phyloP scores from a whole-genome alignment of 306 rosid species.

The Coriaria nepalensis region DNA sequence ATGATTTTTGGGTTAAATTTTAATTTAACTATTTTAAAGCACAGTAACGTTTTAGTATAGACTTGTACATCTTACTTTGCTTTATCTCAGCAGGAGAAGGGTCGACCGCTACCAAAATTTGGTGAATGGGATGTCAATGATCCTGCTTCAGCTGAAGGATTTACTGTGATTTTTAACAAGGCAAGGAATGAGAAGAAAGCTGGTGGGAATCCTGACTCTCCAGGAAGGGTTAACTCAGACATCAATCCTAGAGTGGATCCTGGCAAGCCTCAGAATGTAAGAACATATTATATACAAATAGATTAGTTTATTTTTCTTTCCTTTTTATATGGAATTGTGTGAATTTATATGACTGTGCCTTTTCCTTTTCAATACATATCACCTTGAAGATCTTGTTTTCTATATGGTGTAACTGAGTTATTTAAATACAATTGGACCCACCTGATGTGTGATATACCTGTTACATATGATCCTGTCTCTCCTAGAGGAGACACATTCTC shows the following conservation, averaged over 20 bases:
- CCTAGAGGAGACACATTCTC: too few relatives aligned
- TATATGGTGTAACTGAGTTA: too few relatives aligned
- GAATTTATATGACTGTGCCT: slow-evolving; percentile 1
- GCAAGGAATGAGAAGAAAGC: slow-evolving; percentile 97
- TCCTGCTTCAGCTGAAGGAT: slow-evolving; percentile 99
- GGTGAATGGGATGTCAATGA: slow-evolving; percentile 99
- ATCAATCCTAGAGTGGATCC: slow-evolving; percentile 47
- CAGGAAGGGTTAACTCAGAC: slow-evolving; percentile 59
- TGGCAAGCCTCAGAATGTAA: slow-evolving; percentile 64
- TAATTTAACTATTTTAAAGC: too few relatives aligned
- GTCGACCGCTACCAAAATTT: slow-evolving; percentile 88
- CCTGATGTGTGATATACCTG: too few relatives aligned
- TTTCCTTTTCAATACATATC: slow-evolving; percentile 8
- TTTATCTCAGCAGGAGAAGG: slow-evolving; percentile 59
- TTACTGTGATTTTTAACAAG: slow-evolving; percentile 93
- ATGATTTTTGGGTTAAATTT: too few relatives aligned
- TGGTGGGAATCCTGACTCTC: slow-evolving; percentile 90
- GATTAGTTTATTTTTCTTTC: slow-evolving; percentile 2
- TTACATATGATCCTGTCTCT: too few relatives aligned
- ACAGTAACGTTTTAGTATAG: too few relatives aligned
- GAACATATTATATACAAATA: slow-evolving; percentile 16
- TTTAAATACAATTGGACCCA: too few relatives aligned
- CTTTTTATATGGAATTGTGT: background rate
- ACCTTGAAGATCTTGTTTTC: too few relatives aligned
- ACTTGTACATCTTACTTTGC: background rate